Percentiles rank a stretch among this genome's conserved stretches.
These are phyloP conservation scores for Xylaria sp. DNA, from an alignment of 2,329 filamentous ascomycete species.

Conservation along the genomic window DNA sequence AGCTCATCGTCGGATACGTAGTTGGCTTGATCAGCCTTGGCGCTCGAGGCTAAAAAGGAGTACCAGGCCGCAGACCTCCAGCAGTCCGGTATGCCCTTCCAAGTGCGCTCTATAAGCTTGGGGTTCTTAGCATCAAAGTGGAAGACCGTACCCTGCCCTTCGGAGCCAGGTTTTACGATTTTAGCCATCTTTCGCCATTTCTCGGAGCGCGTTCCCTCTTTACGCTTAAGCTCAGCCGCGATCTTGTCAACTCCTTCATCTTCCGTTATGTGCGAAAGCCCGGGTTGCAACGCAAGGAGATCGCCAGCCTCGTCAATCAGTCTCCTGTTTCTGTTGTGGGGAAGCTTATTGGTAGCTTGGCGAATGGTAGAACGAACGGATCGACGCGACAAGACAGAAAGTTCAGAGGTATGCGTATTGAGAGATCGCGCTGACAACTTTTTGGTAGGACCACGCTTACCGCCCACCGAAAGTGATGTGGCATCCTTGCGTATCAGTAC, in stretches of 20 bases:
- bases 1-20: slow-evolving; percentile 73
- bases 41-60: slow-evolving; percentile 83
- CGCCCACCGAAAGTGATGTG: slow-evolving; percentile 45
- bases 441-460: slow-evolving; percentile 55
- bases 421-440: slow-evolving; percentile 65
- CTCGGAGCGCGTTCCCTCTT: slow-evolving; percentile 67
- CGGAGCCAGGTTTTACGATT: slow-evolving; percentile 55
- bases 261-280: slow-evolving; percentile 60
- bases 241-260: slow-evolving; percentile 59
- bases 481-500: slow-evolving; percentile 51
- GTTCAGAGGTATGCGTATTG: slow-evolving; percentile 60
- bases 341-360: slow-evolving; percentile 63
- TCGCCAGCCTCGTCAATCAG: slow-evolving; percentile 70
- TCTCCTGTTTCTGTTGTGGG: slow-evolving; percentile 65
- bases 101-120: slow-evolving; percentile 89
- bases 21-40: slow-evolving; percentile 64
- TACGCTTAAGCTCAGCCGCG: slow-evolving; percentile 63
- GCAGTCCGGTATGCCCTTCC: slow-evolving; percentile 97
- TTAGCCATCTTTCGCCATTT: slow-evolving; percentile 73
- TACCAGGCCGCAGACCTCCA: slow-evolving; percentile 96
- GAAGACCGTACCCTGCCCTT: slow-evolving; percentile 65
- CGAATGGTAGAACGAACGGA: slow-evolving; percentile 62
- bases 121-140: slow-evolving; percentile 83
- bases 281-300: slow-evolving; percentile 66
- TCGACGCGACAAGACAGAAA: slow-evolving; percentile 57